Base-by-base conservation (phyloP, 768 basidiomycete genomes). In the Tulasnella sp. region DNA sequence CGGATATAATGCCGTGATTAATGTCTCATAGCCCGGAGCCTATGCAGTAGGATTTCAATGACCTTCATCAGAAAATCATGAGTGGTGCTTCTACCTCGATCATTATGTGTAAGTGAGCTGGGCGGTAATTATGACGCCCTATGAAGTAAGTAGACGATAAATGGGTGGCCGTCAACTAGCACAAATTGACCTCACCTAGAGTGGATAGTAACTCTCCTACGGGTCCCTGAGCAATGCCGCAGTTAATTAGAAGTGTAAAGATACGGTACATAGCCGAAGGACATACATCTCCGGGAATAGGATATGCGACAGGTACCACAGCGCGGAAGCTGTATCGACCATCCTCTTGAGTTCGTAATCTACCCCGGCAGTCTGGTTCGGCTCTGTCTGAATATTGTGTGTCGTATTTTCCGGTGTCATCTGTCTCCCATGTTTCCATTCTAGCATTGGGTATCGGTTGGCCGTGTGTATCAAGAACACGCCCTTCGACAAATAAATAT, bases 381-480 rank as follows among this genome's bases (percentile, higher is more conserved):
- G 66, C 64, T 25, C 81, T 72, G 29, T 69, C 60, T 9, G 65
- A 56, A 57, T 86, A 83, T 67, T 85, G 68, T 1, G 65, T 68
- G 28, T 71, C 70, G 52, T 71, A 73, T 47, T 41, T 29, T 40
- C 53, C 53, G 34, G 58, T 45, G 0, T 70, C 70, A 58, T 89
- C 86, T 7, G 83, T 78, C 63, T 86, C 83, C 83, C 83, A 87
- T n/a, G 83, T 87, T 46, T 87, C 82, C 53, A 88, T 82, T 39
- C 72, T 58, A 0, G 82, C 83, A 45, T 69, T 69, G 4, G 77
- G 63, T 46, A 90, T 72, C 2, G 80, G 79, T n/a, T 70, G 66
- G 19, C 85, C 84, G 29, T 73, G 66, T 1, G 76, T 78, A 58
- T 77, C 72, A 27, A 76, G 59, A 1, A 90, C 72, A 3, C 71